These are phyloP conservation scores for Patellaria atrata DNA, from an alignment of 495 filamentous ascomycete genomes.

Conservation along the genomic window DNA sequence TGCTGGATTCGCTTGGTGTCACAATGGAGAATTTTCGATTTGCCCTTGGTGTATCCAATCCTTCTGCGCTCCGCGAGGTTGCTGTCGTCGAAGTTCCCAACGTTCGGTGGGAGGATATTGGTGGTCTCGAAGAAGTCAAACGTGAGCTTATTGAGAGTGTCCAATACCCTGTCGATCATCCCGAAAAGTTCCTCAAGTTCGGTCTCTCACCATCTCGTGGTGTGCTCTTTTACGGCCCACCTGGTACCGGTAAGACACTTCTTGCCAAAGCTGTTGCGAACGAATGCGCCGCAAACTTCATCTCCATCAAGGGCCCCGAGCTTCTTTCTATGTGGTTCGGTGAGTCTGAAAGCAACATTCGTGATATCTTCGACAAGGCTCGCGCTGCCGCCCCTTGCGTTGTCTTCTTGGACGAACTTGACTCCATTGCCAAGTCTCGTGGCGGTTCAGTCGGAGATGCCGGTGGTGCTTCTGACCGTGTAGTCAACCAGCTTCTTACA, in stretches of 20 bases:
- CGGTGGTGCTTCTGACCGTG: conserved; percentile 96
- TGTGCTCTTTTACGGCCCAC: conserved; percentile 96
- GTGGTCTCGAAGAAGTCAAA: conserved; percentile 96
- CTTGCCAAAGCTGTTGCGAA: conserved; percentile 99
- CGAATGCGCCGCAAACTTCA: conserved; percentile 98
- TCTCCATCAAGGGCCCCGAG: conserved; percentile 96
- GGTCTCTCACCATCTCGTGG: conserved; percentile 94
- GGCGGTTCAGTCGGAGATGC: conserved; percentile 95
- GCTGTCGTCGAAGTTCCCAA: conserved; percentile 98
- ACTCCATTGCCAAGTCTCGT: conserved; percentile 98
- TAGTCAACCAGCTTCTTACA: conserved; percentile 93
- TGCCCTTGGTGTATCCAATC: conserved; percentile 93
- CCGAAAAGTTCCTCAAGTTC: conserved; percentile 99
- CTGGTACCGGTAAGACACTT: conserved; percentile 99
- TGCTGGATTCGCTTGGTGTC: conserved; percentile 92
- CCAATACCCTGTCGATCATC: conserved; percentile 97
- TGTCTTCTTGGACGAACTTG: conserved; percentile 96
- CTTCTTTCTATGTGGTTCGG: conserved; percentile 99
- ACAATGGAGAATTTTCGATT: conserved; percentile 99
- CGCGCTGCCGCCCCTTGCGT: conserved; percentile 96
- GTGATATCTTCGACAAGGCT: conserved; percentile 99
- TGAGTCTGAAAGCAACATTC: conserved; percentile 99
- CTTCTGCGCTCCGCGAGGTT: conserved; percentile 95
- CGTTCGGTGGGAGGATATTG: conserved; percentile 98
- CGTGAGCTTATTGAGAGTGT: conserved; percentile 98